A percentile compares a stretch with the other conserved stretches of the same genome.
Conservation (phyloP, 2,329 filamentous ascomycete genomes). For the Penicillium sp. region DNA sequence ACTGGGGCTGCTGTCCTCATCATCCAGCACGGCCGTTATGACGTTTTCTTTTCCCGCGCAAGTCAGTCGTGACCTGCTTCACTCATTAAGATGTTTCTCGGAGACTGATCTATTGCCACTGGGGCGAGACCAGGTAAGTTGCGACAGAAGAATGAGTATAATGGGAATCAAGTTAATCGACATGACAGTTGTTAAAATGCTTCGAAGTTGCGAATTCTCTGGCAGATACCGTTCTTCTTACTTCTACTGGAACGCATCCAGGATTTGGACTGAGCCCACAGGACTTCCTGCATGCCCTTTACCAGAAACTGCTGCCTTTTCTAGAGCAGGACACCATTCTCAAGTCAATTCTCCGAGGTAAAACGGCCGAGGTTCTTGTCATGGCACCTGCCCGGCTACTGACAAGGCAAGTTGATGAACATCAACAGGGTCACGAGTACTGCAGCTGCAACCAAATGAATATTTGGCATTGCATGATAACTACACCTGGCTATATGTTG, state of each 20-base stretch:
- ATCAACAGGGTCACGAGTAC: not conserved
- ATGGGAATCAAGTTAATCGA: not conserved
- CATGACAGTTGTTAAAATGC: constrained; percentile 29
- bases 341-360: constrained; percentile 28
- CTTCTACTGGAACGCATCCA: not conserved
- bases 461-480: not conserved
- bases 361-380: constrained; percentile 29
- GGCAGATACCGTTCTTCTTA: constrained; percentile 29
- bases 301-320: constrained; percentile 31
- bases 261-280: constrained; percentile 25
- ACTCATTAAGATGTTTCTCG: constrained; percentile 23
- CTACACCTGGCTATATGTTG: not conserved
- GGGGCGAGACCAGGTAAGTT: constrained; percentile 31
- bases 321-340: constrained; percentile 26
- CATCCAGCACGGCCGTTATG: constrained; percentile 17
- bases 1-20: constrained; percentile 26
- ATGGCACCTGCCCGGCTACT: constrained; percentile 24
- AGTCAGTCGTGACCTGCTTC: constrained; percentile 27
- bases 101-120: constrained; percentile 29
- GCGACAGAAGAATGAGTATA: not conserved
- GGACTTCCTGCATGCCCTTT: constrained; percentile 31
- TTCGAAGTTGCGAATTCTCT: constrained; percentile 34
- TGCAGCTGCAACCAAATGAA: not conserved
- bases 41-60: constrained; percentile 27
- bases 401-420: not conserved